Base-by-base conservation (phyloP, 352 stramenopile genomes). In the Thalassiosira mediterranea region DNA sequence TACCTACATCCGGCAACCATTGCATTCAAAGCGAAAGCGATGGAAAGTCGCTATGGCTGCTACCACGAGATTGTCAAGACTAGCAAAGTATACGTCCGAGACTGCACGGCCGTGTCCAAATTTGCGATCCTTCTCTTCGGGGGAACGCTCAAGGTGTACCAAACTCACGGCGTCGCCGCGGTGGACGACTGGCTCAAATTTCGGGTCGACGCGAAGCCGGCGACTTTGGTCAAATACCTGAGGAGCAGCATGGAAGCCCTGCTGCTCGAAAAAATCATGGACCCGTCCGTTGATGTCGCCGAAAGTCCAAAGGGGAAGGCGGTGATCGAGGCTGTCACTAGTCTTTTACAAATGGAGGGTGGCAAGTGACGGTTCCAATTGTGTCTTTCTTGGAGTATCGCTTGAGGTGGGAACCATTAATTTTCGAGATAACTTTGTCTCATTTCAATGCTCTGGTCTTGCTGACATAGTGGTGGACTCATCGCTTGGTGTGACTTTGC, bases 81-180 rank as follows among this genome's bases (percentile, higher is more conserved):
- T 0, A 97, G 90, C 67, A 98, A 98, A 81, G 87, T 98, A 1
- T 99, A 98, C 78, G 91, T 99, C 4, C 93, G 96, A 46, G 96
- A 99, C 67, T 95, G 88, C 61, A 98, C 96, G 13, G 96, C 97
- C 78, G 94, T 98, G 19, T 94, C 93, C 42, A 94, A 96, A 10
- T 98, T 98, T 78, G 92, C 96, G 32, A 81, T 99, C 37, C 79
- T 98, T 21, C 88, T 99, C 7, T 99, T 99, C 86, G 97, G 97
- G 25, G 97, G 97, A 10, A 79, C 79, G 3, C 75, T 98, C 28
- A 91, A 95, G 4, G 93, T 98, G 1, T 87, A 93, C 31, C 95
- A 98, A 76, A 94, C 96, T 63, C 94, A 97, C 76, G 89, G 88
- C 31, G 76, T 93, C n/a, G 82, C 90, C 11, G 68, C 67, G 28